A percentile compares a stretch with the other conserved stretches of the same genome.
Conservation (phyloP, 2,329 filamentous ascomycete genomes). For the Colletotrichum sp. region DNA sequence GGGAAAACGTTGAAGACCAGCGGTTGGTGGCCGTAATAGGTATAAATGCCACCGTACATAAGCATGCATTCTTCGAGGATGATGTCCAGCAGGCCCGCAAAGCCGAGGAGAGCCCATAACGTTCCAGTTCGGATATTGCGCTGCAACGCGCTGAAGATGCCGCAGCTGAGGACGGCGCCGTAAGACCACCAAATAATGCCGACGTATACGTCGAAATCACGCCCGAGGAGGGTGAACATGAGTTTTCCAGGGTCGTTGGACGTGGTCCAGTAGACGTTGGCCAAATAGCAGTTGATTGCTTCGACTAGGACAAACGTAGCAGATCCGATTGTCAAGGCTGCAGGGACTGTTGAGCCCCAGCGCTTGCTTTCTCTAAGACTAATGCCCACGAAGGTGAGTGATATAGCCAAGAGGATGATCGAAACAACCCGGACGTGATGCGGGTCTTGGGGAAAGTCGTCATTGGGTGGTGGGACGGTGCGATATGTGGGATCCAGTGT, state of each 20-base stretch:
- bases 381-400: background rate
- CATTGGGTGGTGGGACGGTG: background rate
- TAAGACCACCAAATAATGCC: conserved; percentile 9
- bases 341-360: background rate
- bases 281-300: background rate
- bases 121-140: background rate
- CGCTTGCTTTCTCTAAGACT: background rate
- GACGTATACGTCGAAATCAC: background rate
- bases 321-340: background rate
- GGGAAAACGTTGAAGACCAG: background rate
- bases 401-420: background rate
- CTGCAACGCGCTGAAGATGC: background rate
- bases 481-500: background rate
- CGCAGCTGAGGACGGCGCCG: background rate
- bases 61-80: conserved; percentile 5
- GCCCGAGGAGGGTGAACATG: background rate
- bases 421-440: background rate
- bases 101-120: background rate
- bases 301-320: background rate
- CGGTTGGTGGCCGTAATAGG: conserved; percentile 4
- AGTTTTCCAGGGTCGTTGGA: background rate
- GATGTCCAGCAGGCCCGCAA: background rate
- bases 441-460: background rate
- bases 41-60: background rate
- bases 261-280: background rate